Evolutionary conservation across 1,284 basidiomycete genomes (phyloP).

Genomic region (Pseudozyma sp.): DNA sequence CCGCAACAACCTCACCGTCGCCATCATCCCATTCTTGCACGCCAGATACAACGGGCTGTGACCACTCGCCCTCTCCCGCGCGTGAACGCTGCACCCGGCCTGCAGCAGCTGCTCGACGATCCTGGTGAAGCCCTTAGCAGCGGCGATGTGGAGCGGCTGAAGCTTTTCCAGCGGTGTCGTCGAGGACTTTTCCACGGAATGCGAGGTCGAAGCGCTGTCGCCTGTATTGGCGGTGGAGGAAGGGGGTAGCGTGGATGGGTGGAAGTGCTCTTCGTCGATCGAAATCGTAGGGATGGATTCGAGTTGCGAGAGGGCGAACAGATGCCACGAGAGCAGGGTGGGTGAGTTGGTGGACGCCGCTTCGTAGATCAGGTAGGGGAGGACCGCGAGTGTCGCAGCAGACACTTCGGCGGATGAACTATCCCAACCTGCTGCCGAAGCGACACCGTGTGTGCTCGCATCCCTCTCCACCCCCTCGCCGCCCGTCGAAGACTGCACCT

Average conservation of each 20-base stretch:
- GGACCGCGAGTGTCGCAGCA: conserved; percentile 22
- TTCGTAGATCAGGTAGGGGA: conserved; percentile 53
- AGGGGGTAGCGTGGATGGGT: conserved; percentile 34
- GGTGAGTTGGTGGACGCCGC: conserved; percentile 40
- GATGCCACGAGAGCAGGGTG: conserved; percentile 45
- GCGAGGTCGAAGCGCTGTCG: conserved; percentile 12
- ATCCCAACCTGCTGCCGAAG: conserved; percentile 30
- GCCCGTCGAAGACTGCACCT: conserved; percentile 12
- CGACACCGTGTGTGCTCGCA: background rate
- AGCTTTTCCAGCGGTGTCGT: conserved; percentile 45
- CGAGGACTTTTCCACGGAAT: background rate
- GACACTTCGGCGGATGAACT: conserved; percentile 33
- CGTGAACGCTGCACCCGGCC: conserved; percentile 86
- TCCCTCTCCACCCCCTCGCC: background rate
- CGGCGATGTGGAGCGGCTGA: conserved; percentile 83
- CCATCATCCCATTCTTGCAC: conserved; percentile 50
- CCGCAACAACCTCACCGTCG: conserved; percentile 52
- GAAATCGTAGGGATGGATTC: conserved; percentile 34
- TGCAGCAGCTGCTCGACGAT: conserved; percentile 77
- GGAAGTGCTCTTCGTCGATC: conserved; percentile 40
- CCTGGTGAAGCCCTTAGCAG: conserved; percentile 76
- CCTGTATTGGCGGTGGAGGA: conserved; percentile 9
- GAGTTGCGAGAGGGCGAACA: conserved; percentile 35
- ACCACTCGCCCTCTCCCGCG: conserved; percentile 77
- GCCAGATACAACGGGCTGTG: conserved; percentile 77